Evolutionary conservation across 73 alveolate species (phyloP), one percentile per base, ranked within the genome.

Genomic region (Uronychia setigera): DNA sequence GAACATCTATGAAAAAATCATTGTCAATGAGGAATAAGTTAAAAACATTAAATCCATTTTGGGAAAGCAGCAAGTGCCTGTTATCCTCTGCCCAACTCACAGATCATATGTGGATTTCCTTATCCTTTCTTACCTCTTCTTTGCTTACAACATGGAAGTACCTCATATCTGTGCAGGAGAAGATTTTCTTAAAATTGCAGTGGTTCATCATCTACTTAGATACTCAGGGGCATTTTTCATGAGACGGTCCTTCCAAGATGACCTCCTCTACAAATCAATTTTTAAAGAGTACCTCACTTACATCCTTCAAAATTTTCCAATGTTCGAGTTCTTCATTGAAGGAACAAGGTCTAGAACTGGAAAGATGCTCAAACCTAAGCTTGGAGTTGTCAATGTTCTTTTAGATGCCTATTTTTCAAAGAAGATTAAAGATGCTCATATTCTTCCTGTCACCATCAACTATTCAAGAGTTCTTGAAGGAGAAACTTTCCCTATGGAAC

Each of bases 131-230:
- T 89, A 91, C 35, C 92, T 95, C n/a, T 93, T 95, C 89, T 95
- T 91, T 84, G 88, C 93, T 30, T 94, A 95, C 82, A 89, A 91
- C 33, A 83, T 95, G 78, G 87, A 95, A 88, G 88, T 93, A 59
- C 99, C 99, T 0, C 98, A 93, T 46, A 96, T 96, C 35, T 98
- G 98, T 74, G 97, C 99, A 29, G 98, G 97, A 57, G 99, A 96
- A 57, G 99, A 96, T 58, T 96, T 96, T 91, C 77, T 95, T 35
- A 87, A 87, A 25, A 94, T 96, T 76, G 89, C 94, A 5, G 29
- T 96, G 32, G 95, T 95, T 34, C 94, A 94, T 59, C 82, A 91
- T 29, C 30, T 95, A 25, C 87, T 96, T 57, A 91, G 98, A 46
- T 92, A 91, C 0, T 89, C 95, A 46, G 99, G 99, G 1, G 98